A percentile compares a stretch with the other conserved stretches of the same genome.
These are phyloP conservation scores for Botrytis sinoallii DNA, from an alignment of 2,329 filamentous ascomycete genomes.

Conservation along the genomic window DNA sequence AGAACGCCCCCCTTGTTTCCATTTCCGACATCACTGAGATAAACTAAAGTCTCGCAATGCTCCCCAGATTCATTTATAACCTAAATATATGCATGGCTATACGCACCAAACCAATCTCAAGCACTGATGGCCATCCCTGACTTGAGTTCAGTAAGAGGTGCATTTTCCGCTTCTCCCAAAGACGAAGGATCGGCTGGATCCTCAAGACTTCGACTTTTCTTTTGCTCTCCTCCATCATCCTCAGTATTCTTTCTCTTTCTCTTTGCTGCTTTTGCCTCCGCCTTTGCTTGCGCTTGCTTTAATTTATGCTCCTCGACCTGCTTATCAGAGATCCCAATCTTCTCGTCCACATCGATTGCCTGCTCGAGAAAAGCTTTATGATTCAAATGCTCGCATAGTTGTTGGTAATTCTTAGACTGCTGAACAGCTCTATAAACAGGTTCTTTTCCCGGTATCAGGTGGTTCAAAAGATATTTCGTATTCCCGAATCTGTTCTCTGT, in stretches of 20 bases:
- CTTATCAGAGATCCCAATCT: conserved; percentile 29
- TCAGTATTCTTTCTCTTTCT: conserved; percentile 14
- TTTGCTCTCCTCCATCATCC: conserved; percentile 4
- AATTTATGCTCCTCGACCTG: conserved; percentile 21
- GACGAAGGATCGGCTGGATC: neutral
- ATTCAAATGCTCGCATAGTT: conserved; percentile 63
- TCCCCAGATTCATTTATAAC: neutral
- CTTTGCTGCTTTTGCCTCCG: conserved; percentile 20
- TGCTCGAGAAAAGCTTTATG: conserved; percentile 60
- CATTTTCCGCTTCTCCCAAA: neutral
- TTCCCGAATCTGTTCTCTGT: conserved; percentile 87
- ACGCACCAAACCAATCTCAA: neutral
- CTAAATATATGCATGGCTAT: neutral
- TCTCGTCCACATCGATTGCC: conserved; percentile 62
- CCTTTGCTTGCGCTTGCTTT: conserved; percentile 20
- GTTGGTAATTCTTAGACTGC: conserved; percentile 66
- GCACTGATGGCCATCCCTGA: conserved; percentile 12
- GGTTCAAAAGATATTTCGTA: conserved; percentile 84
- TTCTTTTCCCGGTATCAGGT: conserved; percentile 80
- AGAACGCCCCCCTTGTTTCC: conserved; percentile 7
- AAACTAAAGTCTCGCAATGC: conserved; percentile 7
- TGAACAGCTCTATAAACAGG: conserved; percentile 60
- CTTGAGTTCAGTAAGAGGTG: neutral
- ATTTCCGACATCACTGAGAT: neutral
- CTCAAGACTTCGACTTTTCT: conserved; percentile 14